A percentile compares a stretch with the other conserved stretches of the same genome.
phyloP scores from a whole-genome alignment of 306 rosid genomes.

The Ziziphus jujuba region DNA sequence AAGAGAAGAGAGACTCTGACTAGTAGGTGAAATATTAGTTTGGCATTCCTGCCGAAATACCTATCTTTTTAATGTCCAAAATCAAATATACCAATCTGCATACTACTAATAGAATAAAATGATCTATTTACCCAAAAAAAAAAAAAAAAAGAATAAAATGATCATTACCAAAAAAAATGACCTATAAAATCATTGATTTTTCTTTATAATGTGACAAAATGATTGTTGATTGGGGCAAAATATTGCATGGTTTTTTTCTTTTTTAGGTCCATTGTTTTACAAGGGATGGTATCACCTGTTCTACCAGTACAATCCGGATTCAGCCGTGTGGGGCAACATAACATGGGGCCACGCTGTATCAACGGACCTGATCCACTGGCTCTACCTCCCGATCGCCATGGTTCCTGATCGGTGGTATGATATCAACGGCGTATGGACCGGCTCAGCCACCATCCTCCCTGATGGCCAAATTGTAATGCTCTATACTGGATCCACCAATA shows the following conservation, averaged over 20 bases:
- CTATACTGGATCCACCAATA: slow-evolving; percentile 56
- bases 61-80: too few relatives aligned
- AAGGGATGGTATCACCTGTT: slow-evolving; percentile 85
- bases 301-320: slow-evolving; percentile 83
- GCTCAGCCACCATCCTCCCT: slow-evolving; percentile 73
- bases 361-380: slow-evolving; percentile 75
- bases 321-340: slow-evolving; percentile 86
- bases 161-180: too few relatives aligned
- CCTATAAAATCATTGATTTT: too few relatives aligned
- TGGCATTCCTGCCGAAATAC: too few relatives aligned
- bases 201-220: not conserved
- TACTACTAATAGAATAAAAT: too few relatives aligned
- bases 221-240: not conserved
- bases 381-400: slow-evolving; percentile 72
- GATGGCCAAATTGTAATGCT: slow-evolving; percentile 65
- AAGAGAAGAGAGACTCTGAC: too few relatives aligned
- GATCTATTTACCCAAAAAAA: too few relatives aligned
- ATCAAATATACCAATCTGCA: too few relatives aligned
- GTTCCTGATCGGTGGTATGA: slow-evolving; percentile 58
- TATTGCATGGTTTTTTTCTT: not conserved
- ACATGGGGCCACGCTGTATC: slow-evolving; percentile 92
- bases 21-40: too few relatives aligned
- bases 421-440: slow-evolving; percentile 78
- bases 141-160: too few relatives aligned
- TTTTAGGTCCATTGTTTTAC: slow-evolving; percentile 67